Base-by-base conservation (phyloP, 75 land plant genomes). In the Chamaecyparis obtusa region DNA sequence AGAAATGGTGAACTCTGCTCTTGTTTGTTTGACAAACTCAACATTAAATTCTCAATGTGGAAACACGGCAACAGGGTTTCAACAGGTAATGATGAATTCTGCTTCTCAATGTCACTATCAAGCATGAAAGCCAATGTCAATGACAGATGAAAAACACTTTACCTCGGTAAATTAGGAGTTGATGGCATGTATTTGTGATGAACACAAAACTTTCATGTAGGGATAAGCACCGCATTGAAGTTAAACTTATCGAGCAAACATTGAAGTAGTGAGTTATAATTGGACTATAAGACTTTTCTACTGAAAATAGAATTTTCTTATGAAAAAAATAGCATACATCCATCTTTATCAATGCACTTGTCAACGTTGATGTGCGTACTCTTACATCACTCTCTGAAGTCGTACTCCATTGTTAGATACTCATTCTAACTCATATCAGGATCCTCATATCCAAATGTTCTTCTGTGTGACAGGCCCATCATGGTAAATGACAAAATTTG, bases 1-100 rank as follows among this genome's bases (percentile, higher is more conserved):
- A 91, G 85, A 69, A 54, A 89, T 90, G 32, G 90, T 93, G 44
- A 94, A 87, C 89, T 78, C 57, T 44, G 97, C 93, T 84, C 84
- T 95, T 15, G 82, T 94, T 72, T 89, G 90, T 55, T 81, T 94
- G 11, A 89, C 89, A 51, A 88, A 57, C 83, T 88, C 74, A 55
- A 85, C 60, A 57, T 57, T 85, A 74, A 85, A 69, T 46, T 60
- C 72, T 30, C 56, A 43, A 84, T 93, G 92, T 56, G 67, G 41
- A 57, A 27, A 54, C n/a, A 24, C 89, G n/a, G 13, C 39, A 41
- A 32, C 69, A 10, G 51, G 15, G 84, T 91, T 94, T 84, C 86
- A 86, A 33, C 95, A 93, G 92, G 94, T 94, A 64, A 21, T 24
- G 69, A 64, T 64, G 24, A 21, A 64, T 24, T 64, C 24, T 64